Percentiles rank a stretch among this genome's conserved stretches.
Conservation (phyloP, 768 basidiomycete genomes). For the Tulasnella sp. region DNA sequence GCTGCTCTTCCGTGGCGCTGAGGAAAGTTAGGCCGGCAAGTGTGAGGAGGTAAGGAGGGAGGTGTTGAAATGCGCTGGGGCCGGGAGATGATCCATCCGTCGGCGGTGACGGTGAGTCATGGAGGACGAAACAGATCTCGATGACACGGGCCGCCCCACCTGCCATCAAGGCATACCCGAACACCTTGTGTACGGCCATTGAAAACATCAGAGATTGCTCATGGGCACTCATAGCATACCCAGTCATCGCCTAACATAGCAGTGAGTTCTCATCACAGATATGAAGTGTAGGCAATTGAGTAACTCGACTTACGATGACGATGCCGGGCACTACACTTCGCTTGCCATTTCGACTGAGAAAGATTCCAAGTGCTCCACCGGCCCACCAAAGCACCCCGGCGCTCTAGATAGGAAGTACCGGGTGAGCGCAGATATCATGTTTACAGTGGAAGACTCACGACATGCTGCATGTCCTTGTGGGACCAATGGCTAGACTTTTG, state of each 20-base stretch:
- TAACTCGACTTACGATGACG: slow-evolving; percentile 5
- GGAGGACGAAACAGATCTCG: slow-evolving; percentile 69
- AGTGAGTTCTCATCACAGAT: no score
- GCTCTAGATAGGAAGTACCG: slow-evolving; percentile 34
- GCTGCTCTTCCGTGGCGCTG: slow-evolving; percentile 88
- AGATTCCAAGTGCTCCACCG: slow-evolving; percentile 81
- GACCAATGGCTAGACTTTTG: slow-evolving; percentile 45
- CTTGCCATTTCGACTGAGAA: slow-evolving; percentile 61
- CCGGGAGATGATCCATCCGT: slow-evolving; percentile 26
- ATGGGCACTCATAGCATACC: slow-evolving; percentile 90
- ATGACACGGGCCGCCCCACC: slow-evolving; percentile 71
- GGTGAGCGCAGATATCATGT: no score
- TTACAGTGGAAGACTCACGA: no score
- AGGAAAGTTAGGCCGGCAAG: slow-evolving; percentile 53
- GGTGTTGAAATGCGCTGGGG: slow-evolving; percentile 61
- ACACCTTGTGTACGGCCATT: slow-evolving; percentile 62
- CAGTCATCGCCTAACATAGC: slow-evolving; percentile 52
- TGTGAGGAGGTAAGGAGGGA: slow-evolving; percentile 74
- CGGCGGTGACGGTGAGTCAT: slow-evolving; percentile 23
- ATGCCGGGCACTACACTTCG: neutral
- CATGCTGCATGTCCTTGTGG: slow-evolving; percentile 87
- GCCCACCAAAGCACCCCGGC: slow-evolving; percentile 82
- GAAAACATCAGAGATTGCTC: slow-evolving; percentile 65
- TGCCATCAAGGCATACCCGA: slow-evolving; percentile 76
- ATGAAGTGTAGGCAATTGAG: no score